Conservation (phyloP, 495 filamentous ascomycete genomes). For the Aspergillus steynii region DNA sequence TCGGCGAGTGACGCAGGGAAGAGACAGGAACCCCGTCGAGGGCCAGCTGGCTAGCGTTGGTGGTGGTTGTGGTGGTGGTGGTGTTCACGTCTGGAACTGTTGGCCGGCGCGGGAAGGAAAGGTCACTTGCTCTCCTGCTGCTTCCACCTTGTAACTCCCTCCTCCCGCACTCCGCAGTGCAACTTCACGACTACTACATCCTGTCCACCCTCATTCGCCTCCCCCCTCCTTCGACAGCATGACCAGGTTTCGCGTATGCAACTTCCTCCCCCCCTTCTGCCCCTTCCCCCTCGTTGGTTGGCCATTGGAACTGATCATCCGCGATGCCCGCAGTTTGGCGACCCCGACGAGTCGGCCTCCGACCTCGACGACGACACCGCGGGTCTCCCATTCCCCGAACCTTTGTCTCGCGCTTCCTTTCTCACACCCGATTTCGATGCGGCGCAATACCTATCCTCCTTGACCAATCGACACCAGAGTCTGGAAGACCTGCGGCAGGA, state of each 20-base stretch:
- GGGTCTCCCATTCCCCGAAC: conserved; percentile 78
- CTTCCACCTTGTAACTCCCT: not conserved
- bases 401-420: conserved; percentile 77
- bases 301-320: conserved; percentile 11
- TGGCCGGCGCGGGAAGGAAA: conserved; percentile 8
- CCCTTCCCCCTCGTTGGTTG: not conserved
- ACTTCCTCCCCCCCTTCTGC: not conserved
- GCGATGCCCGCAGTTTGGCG: conserved; percentile 42
- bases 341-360: conserved; percentile 51
- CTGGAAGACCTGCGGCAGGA: conserved; percentile 92
- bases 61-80: not conserved
- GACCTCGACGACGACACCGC: conserved; percentile 62
- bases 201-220: not conserved
- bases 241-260: conserved; percentile 46
- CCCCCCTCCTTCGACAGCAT: conserved; percentile 21
- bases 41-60: not conserved
- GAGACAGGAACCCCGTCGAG: not conserved
- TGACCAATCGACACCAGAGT: conserved; percentile 87
- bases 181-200: conserved; percentile 2
- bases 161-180: not conserved
- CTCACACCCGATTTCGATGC: conserved; percentile 78
- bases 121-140: not conserved
- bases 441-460: conserved; percentile 75
- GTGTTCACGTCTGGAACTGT: not conserved
- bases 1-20: conserved; percentile 15